Evolutionary conservation across 176 grass and related monocot genomes (phyloP).

Genomic region (Puya raimondii): DNA sequence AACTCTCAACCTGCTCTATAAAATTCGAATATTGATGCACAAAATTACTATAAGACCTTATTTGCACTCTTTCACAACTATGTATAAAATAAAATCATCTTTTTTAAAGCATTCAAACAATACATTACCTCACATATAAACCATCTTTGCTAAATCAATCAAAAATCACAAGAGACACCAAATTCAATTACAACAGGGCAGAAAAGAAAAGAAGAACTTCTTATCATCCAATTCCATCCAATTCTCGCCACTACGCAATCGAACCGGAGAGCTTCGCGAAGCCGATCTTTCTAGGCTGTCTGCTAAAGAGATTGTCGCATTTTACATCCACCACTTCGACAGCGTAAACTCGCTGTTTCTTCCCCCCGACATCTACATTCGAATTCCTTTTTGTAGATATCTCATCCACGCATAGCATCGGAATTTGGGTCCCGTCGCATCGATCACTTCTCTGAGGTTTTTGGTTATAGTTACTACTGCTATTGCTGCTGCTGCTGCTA

Average conservation of each 20-base stretch:
- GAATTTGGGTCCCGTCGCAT: slow-evolving; percentile 10
- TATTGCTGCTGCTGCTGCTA: not conserved
- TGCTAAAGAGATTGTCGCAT: slow-evolving; percentile 10
- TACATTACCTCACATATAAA: no score
- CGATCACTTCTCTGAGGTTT: not conserved
- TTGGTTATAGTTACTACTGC: not conserved
- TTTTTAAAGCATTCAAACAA: no score
- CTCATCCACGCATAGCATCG: slow-evolving; percentile 18
- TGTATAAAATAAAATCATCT: no score
- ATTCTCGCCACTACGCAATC: slow-evolving; percentile 4
- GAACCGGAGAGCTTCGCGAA: slow-evolving; percentile 7
- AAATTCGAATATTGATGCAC: no score
- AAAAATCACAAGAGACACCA: no score
- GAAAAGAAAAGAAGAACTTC: no score
- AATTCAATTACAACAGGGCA: no score
- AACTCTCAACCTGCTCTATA: no score
- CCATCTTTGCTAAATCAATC: no score
- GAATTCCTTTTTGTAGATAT: slow-evolving; percentile 7
- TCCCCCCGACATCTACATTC: slow-evolving; percentile 5
- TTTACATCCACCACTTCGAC: slow-evolving; percentile 16
- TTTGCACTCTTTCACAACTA: no score
- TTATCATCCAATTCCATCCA: no score
- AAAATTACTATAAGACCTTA: no score
- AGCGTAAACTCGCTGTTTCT: slow-evolving; percentile 2
- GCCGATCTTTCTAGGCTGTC: not conserved